These are phyloP conservation scores for Wickerhamiella spandovensis DNA, from an alignment of 805 yeast species.

Conservation along the genomic window DNA sequence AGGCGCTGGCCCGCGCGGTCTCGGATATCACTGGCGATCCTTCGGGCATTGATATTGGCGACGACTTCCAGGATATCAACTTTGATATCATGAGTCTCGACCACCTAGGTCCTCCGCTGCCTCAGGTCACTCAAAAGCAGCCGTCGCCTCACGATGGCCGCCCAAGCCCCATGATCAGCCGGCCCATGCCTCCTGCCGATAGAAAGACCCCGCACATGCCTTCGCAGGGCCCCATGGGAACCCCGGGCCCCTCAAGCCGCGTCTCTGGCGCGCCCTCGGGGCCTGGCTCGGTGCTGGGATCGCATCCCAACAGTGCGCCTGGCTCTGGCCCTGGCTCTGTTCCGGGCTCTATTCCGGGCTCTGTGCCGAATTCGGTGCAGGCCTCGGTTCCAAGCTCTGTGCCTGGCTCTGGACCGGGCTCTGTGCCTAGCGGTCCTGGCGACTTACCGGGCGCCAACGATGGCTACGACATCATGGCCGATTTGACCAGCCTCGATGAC, in stretches of 20 bases:
- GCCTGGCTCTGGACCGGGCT: neutral
- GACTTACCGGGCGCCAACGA: neutral
- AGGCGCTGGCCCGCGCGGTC: neutral
- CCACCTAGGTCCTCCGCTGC: neutral
- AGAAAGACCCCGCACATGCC: neutral
- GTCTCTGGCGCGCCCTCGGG: neutral
- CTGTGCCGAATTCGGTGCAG: neutral
- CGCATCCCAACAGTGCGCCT: neutral
- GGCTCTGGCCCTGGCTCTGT: neutral
- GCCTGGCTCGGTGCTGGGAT: neutral
- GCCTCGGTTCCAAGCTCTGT: neutral
- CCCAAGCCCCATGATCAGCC: neutral
- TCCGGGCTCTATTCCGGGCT: neutral
- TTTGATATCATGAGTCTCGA: neutral
- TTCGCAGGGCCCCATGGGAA: neutral
- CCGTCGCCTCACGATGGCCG: neutral
- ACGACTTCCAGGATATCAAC: neutral
- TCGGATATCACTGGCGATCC: constrained; percentile 1
- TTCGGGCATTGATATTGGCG: neutral
- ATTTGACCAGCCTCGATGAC: neutral
- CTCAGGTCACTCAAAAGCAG: neutral
- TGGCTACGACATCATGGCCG: neutral
- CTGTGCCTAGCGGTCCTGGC: neutral
- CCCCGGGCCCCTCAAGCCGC: neutral
- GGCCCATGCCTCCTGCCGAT: neutral